These are phyloP conservation scores for Fusarium napiforme DNA, from an alignment of 2,329 filamentous ascomycete genomes.

Conservation along the genomic window DNA sequence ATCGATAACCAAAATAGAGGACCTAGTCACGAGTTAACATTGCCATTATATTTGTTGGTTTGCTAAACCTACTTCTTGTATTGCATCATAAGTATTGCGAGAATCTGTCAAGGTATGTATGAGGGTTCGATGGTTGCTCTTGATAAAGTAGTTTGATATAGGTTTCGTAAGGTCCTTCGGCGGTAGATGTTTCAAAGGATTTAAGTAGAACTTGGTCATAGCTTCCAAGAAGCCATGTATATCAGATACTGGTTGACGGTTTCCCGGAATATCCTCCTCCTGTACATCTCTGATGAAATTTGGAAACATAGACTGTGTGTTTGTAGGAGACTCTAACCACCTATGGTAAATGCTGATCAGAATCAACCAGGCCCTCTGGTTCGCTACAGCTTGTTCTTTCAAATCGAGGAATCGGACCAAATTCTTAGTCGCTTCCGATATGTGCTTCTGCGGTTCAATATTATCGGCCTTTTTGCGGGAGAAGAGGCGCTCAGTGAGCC, in stretches of 20 bases:
- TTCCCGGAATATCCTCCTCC: no score
- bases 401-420: fast-evolving
- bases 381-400: fast-evolving
- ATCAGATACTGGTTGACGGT: fast-evolving
- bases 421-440: no score
- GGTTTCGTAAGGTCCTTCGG: neutral
- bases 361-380: neutral
- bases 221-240: fast-evolving
- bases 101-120: no score
- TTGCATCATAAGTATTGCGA: no score
- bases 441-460: no score
- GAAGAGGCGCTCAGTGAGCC: neutral
- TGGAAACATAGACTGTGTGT: neutral
- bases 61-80: no score
- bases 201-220: fast-evolving
- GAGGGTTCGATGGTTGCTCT: no score
- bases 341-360: no score
- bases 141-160: neutral
- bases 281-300: neutral
- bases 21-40: no score
- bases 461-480: neutral
- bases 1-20: no score
- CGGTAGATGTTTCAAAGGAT: fast-evolving
- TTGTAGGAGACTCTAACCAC: fast-evolving
- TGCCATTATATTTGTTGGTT: no score